Percentiles rank a stretch among this genome's conserved stretches.
These are phyloP conservation scores for Trifolium pratense DNA, from an alignment of 306 rosid species.

Conservation along the genomic window DNA sequence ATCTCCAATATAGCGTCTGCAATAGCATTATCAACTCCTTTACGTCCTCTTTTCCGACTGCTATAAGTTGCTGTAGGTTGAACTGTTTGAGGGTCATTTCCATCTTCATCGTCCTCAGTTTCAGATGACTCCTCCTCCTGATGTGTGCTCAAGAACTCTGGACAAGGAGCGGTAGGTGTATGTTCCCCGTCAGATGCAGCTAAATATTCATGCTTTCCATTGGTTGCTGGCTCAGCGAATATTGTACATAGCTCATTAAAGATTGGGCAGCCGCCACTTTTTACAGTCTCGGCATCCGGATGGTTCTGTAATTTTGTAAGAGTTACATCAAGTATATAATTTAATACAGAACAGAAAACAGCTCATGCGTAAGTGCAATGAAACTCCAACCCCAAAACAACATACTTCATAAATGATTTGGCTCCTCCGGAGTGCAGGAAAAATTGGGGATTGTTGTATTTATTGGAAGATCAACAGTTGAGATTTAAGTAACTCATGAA, in stretches of 20 bases:
- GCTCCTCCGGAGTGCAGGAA: background rate
- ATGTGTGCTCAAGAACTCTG: slow-evolving; percentile 46
- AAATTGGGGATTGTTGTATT: background rate
- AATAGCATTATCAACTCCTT: slow-evolving; percentile 65
- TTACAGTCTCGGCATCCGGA: slow-evolving; percentile 73
- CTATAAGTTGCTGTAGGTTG: slow-evolving; percentile 45
- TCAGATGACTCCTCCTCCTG: slow-evolving; percentile 59
- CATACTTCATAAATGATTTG: background rate
- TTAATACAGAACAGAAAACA: slow-evolving; percentile 28
- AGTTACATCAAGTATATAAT: slow-evolving; percentile 33
- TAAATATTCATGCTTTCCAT: slow-evolving; percentile 55
- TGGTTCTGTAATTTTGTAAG: slow-evolving; percentile 55
- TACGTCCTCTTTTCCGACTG: slow-evolving; percentile 70
- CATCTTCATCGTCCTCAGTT: slow-evolving; percentile 60
- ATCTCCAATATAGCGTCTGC: slow-evolving; percentile 78
- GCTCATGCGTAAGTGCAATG: background rate
- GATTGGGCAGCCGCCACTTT: slow-evolving; percentile 65
- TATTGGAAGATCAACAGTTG: background rate
- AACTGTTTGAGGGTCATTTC: slow-evolving; percentile 46
- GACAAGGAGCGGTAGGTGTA: slow-evolving; percentile 39
- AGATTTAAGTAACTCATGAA: background rate
- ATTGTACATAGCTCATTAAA: slow-evolving; percentile 71
- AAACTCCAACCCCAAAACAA: slow-evolving; percentile 26
- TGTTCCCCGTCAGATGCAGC: slow-evolving; percentile 50
- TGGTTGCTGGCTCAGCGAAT: slow-evolving; percentile 63